Base-by-base conservation (phyloP, 2,329 filamentous ascomycete genomes). In the Ophiostoma novo-ulmi region DNA sequence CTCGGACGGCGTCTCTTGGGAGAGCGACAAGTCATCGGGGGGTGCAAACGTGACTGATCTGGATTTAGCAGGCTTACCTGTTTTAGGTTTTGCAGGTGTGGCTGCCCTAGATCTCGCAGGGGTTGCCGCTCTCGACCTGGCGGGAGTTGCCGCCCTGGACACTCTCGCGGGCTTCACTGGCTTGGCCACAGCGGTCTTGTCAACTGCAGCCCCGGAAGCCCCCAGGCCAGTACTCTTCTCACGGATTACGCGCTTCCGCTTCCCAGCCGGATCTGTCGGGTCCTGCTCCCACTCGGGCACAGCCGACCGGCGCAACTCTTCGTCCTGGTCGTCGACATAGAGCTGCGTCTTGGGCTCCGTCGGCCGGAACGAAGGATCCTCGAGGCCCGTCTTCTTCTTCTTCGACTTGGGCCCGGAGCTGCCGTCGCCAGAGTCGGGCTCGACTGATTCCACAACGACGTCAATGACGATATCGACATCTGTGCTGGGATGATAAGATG, bases 201-300 rank as follows among this genome's bases (percentile, higher is more conserved):
- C 2, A 8, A 35, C 26, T 13, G 26, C 13, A 31, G 14, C 10
- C 31, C 31, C 31, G 3, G 31, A 1, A 31, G 31, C 31, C 31
- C 35, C 5, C 61, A 64, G 6, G 8, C n/a, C 63, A 10, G 36
- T 22, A 11, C 63, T 17, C 67, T 52, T 55, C 66, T 68, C 67
- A 5, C 67, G 67, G 31, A 68, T 52, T 14, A 68, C 44, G 6
- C 41, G 41, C 67, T 68, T 68, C 41, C 67, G 67, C 44, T 68
- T 68, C 1, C 67, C 67, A 7, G 67, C 48, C 67, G 67, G 67
- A 20, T 68, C 67, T 1, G 41, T 55, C 44, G 67, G 67, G 67
- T 58, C 67, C 44, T 17, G 22, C 20, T 55, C 41, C 44, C 44
- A 68, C 67, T 68, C 67, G 10, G 67, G 67, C 7, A 44, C 67